These are phyloP conservation scores for Sporisorium graminicola DNA, from an alignment of 1,284 basidiomycete genomes.

Conservation along the genomic window DNA sequence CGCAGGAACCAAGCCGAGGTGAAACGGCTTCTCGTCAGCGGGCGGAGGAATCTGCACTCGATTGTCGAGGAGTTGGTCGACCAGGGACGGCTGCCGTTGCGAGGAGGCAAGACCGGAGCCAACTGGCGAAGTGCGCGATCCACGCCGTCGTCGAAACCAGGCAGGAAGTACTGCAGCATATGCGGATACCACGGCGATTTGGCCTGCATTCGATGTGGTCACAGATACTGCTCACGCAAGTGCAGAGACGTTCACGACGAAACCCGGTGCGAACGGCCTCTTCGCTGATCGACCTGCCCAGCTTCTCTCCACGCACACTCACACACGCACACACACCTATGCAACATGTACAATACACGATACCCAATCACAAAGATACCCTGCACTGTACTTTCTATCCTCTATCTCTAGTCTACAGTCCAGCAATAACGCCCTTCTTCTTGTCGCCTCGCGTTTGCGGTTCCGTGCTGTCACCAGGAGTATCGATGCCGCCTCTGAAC, in stretches of 20 bases:
- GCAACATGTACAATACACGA: not conserved
- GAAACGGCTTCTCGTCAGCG: conserved; percentile 31
- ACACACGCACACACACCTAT: too few species aligned
- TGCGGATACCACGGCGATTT: conserved; percentile 47
- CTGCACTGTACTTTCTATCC: not conserved
- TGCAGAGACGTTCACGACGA: conserved; percentile 47
- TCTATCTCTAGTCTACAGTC: conserved; percentile 19
- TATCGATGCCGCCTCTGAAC: conserved; percentile 56
- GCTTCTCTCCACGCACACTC: too few species aligned
- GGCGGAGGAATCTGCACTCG: conserved; percentile 29
- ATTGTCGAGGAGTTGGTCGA: conserved; percentile 41
- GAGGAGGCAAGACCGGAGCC: conserved; percentile 9
- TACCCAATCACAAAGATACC: not conserved
- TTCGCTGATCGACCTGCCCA: conserved; percentile 20
- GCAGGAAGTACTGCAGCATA: conserved; percentile 39
- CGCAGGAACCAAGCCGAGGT: conserved; percentile 38
- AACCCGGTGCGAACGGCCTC: conserved; percentile 39
- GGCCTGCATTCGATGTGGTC: conserved; percentile 35
- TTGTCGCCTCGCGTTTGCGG: not conserved
- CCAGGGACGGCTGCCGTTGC: conserved; percentile 33
- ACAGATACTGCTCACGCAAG: conserved; percentile 34
- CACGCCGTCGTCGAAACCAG: conserved; percentile 18
- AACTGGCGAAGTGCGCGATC: conserved; percentile 36
- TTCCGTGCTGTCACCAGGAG: conserved; percentile 34
- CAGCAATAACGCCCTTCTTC: conserved; percentile 42